phyloP scores from a whole-genome alignment of 768 basidiomycete species.

The Leccinum rimulosum region DNA sequence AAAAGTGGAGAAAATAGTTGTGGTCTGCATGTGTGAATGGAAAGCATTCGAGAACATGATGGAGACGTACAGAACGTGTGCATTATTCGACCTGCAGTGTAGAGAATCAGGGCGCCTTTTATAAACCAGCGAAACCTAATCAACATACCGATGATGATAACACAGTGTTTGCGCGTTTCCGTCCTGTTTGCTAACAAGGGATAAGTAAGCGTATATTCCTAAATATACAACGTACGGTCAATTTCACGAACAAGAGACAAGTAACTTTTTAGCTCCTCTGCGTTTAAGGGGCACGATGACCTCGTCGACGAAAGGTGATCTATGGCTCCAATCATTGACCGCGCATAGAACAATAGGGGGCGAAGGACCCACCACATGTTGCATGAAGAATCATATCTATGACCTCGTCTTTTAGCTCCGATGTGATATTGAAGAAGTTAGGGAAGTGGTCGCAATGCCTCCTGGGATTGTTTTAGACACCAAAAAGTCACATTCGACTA shows the following conservation, averaged over 20 bases:
- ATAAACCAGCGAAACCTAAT: neutral
- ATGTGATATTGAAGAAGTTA: constrained; percentile 22
- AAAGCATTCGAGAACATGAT: neutral
- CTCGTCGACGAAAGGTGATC: constrained; percentile 28
- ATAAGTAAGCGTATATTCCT: neutral
- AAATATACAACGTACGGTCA: constrained; percentile 14
- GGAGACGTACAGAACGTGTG: constrained; percentile 23
- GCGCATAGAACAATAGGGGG: too few species aligned
- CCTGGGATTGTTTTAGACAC: constrained; percentile 21
- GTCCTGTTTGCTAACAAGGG: constrained; percentile 9
- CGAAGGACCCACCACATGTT: constrained; percentile 19
- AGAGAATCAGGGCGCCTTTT: constrained; percentile 3
- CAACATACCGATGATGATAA: constrained; percentile 20
- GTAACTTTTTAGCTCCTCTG: constrained; percentile 18
- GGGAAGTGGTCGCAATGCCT: constrained; percentile 35
- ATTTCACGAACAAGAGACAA: constrained; percentile 28
- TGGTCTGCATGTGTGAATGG: constrained; percentile 24
- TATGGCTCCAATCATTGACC: neutral
- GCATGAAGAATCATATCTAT: constrained; percentile 26
- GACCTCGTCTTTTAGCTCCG: constrained; percentile 26
- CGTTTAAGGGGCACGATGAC: constrained; percentile 23
- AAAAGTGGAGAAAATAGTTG: constrained; percentile 39
- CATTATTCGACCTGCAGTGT: constrained; percentile 29
- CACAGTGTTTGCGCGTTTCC: constrained; percentile 13
- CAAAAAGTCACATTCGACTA: neutral